Evolutionary conservation across 2,329 filamentous ascomycete genomes (phyloP).

Genomic region (Lecanicillium sp.): DNA sequence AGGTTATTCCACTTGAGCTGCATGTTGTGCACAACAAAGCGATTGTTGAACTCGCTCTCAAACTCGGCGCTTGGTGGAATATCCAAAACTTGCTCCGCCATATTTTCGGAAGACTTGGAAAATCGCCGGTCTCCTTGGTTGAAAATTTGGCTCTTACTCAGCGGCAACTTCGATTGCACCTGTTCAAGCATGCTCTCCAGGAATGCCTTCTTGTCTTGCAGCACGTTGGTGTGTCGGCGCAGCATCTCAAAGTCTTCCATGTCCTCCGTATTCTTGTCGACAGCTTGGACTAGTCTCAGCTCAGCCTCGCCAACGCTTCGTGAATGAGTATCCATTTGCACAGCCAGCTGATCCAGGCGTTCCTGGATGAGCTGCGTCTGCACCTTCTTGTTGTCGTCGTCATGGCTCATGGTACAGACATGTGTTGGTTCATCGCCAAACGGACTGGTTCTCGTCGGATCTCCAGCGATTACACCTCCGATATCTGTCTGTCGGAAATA

Average conservation of each 20-base stretch:
- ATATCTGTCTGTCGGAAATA: conserved; percentile 98
- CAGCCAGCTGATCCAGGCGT: conserved; percentile 68
- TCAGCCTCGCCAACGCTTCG: conserved; percentile 69
- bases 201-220: conserved; percentile 51
- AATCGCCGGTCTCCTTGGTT: conserved; percentile 6
- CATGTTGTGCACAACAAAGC: conserved; percentile 95
- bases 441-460: conserved; percentile 73
- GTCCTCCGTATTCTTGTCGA: conserved; percentile 39
- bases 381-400: conserved; percentile 80
- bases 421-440: conserved; percentile 94
- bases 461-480: conserved; percentile 68
- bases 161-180: conserved; percentile 30
- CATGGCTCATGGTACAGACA: conserved; percentile 87
- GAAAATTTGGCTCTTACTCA: conserved; percentile 17
- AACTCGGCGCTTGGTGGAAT: conserved; percentile 70
- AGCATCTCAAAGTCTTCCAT: conserved; percentile 55
- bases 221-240: conserved; percentile 44
- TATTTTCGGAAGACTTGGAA: conserved; percentile 9
- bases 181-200: conserved; percentile 50
- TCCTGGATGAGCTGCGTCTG: conserved; percentile 80
- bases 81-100: conserved; percentile 43
- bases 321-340: conserved; percentile 70
- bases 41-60: conserved; percentile 92
- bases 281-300: conserved; percentile 49
- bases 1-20: conserved; percentile 99